Conservation (phyloP, 2,329 filamentous ascomycete species). For the Teratosphaeria gauchensis region DNA sequence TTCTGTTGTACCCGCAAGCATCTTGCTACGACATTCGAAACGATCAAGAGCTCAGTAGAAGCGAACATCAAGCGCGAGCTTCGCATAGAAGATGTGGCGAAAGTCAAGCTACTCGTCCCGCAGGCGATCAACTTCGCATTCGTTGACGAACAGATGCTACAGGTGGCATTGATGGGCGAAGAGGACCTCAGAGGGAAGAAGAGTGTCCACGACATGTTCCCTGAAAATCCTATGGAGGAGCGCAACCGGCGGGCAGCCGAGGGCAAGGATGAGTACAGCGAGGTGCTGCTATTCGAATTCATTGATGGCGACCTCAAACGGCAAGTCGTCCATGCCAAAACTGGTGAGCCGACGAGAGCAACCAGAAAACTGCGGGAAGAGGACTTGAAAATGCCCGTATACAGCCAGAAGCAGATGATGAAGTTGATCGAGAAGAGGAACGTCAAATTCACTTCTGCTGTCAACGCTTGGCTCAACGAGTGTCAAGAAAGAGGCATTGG, state of each 20-base stretch:
- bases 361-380: slow-evolving; percentile 63
- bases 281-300: slow-evolving; percentile 86
- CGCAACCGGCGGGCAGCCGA: slow-evolving; percentile 26
- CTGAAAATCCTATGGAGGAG: slow-evolving; percentile 25
- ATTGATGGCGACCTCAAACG: slow-evolving; percentile 82
- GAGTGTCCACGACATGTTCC: slow-evolving; percentile 43
- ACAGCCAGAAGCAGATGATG: slow-evolving; percentile 85
- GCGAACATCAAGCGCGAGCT: slow-evolving; percentile 65
- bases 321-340: slow-evolving; percentile 62
- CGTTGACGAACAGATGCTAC: slow-evolving; percentile 73
- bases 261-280: slow-evolving; percentile 32
- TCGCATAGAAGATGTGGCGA: slow-evolving; percentile 67
- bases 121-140: slow-evolving; percentile 73
- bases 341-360: slow-evolving; percentile 60
- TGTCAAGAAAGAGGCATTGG: slow-evolving; percentile 58
- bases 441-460: slow-evolving; percentile 65
- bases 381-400: slow-evolving; percentile 82
- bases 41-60: slow-evolving; percentile 75
- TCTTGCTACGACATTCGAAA: slow-evolving; percentile 83
- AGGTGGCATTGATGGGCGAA: slow-evolving; percentile 65
- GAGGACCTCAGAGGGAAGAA: slow-evolving; percentile 56
- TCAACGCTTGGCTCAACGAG: slow-evolving; percentile 66
- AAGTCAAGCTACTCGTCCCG: slow-evolving; percentile 68
- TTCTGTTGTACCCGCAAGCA: slow-evolving; percentile 93
- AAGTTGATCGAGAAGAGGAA: slow-evolving; percentile 84